phyloP scores from a whole-genome alignment of 208 protist species.

The Leptomonas seymouri region DNA sequence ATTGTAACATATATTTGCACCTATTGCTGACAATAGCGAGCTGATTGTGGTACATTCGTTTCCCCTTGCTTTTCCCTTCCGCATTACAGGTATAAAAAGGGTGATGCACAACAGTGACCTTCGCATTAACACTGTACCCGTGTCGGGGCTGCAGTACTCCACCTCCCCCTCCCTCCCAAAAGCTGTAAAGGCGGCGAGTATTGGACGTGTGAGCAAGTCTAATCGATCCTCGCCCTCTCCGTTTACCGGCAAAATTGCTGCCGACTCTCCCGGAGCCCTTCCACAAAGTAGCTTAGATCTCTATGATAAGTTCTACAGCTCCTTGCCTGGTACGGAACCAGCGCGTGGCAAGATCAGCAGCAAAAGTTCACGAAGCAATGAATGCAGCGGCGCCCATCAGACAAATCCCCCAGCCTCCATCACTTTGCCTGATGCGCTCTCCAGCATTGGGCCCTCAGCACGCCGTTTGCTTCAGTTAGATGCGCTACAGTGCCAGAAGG shows the following conservation, averaged over 20 bases:
- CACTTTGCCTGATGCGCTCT: constrained; percentile 31
- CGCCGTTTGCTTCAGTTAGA: constrained; percentile 39
- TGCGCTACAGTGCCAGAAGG: constrained; percentile 2
- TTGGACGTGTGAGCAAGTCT: constrained; percentile 1
- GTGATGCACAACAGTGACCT: constrained; percentile 2
- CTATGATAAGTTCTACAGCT: constrained; percentile 30
- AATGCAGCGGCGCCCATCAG: background rate
- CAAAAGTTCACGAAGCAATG: background rate
- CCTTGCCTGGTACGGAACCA: constrained; percentile 11
- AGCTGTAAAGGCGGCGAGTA: constrained; percentile 26
- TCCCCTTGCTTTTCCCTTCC: background rate
- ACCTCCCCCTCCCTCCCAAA: constrained; percentile 57
- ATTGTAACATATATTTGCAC: too few species aligned
- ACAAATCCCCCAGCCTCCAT: constrained; percentile 10
- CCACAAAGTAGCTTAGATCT: constrained; percentile 28
- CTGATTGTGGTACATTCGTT: background rate
- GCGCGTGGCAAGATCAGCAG: background rate
- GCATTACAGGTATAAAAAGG: background rate
- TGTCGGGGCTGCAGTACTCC: constrained; percentile 54
- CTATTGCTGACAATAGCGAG: too few species aligned
- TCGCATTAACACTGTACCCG: constrained; percentile 39
- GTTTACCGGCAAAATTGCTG: background rate
- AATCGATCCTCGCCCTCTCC: background rate
- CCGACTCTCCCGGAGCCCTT: constrained; percentile 1
- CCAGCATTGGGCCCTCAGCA: constrained; percentile 57